A percentile compares a stretch with the other conserved stretches of the same genome.
Evolutionary conservation across 2,329 filamentous ascomycete species (phyloP).

Genomic region (Arachnopeziza araneosa): DNA sequence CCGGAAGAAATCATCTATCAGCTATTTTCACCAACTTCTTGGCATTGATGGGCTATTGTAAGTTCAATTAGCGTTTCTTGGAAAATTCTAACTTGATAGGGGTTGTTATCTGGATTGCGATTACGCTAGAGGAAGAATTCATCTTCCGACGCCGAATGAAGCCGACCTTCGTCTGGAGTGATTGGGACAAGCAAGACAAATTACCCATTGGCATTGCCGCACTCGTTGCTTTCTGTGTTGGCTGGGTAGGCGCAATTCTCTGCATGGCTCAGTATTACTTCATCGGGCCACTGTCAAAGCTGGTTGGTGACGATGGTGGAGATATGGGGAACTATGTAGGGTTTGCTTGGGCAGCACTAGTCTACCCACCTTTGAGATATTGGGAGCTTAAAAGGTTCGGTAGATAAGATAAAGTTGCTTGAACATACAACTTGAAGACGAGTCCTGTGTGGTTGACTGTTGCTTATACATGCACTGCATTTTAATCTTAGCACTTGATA

Average conservation of each 20-base stretch:
- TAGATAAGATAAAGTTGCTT: slow-evolving; percentile 13
- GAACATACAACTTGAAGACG: no score
- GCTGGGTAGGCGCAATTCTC: slow-evolving; percentile 59
- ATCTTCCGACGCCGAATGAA: slow-evolving; percentile 46
- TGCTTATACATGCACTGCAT: no score
- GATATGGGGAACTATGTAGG: slow-evolving; percentile 40
- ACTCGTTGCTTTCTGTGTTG: slow-evolving; percentile 53
- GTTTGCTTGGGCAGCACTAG: slow-evolving; percentile 51
- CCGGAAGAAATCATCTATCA: slow-evolving; percentile 53
- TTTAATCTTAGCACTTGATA: no score
- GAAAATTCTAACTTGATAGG: slow-evolving; percentile 7
- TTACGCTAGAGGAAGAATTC: slow-evolving; percentile 55
- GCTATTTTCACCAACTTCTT: slow-evolving; percentile 65
- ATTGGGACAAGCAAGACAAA: slow-evolving; percentile 53
- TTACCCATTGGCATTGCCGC: slow-evolving; percentile 59
- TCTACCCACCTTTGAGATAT: slow-evolving; percentile 42
- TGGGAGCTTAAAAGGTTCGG: slow-evolving; percentile 30
- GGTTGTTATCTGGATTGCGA: slow-evolving; percentile 59
- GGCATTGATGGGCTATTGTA: slow-evolving; percentile 64
- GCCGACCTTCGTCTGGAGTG: slow-evolving; percentile 50
- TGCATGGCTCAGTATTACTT: slow-evolving; percentile 69
- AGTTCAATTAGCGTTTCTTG: not conserved
- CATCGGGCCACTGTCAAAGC: slow-evolving; percentile 51
- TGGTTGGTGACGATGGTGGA: slow-evolving; percentile 42
- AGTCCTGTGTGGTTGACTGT: no score